Base-by-base conservation (phyloP, 306 rosid species). In the Cicer judaicum region DNA sequence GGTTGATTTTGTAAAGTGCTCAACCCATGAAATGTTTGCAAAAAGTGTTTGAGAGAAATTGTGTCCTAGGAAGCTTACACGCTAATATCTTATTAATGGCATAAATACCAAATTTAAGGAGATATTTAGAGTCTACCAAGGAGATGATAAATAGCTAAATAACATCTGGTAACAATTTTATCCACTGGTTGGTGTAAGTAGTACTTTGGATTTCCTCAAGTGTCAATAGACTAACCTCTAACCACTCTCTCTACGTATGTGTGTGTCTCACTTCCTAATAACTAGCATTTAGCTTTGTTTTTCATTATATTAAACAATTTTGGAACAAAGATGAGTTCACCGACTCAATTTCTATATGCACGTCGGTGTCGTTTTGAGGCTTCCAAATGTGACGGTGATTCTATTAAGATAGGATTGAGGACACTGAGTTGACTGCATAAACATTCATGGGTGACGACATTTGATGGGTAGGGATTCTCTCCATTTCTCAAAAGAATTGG, bases 91-190 rank as follows among this genome's bases (percentile, higher is more conserved):
- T 70, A 50, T 50, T 70, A 19, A 21, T 36, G 52, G 21, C 15
- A 70, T 70, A 8, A 14, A 61, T 62, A 50, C 14, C 64, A 40
- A 40, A 50, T 40, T 62, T 49, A 29, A 49, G 43, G 72, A 69
- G 55, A 78, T 62, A 42, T 43, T 63, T 43, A 15, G 60, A 72
- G 61, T 43, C 67, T 16, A 79, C 43, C 34, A 64, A 63, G 56
- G 41, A 40, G 40, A 36, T 36, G 46, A 62, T 62, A 41, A 16
- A 49, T 71, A 71, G 50, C 19, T 41, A 52, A 50, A 70, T 57
- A 52, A 15, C 14, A 49, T 54, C 48, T n/a, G 2, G 5, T 41
- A 65, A 64, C 57, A 24, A 24, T 40, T 61, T 13, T 50, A 61
- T 75, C 54, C 64, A 50, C 5, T 29, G 36, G 36, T 50, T 19